Conservation (phyloP, 768 basidiomycete species). For the Auricularia auricula-judae region DNA sequence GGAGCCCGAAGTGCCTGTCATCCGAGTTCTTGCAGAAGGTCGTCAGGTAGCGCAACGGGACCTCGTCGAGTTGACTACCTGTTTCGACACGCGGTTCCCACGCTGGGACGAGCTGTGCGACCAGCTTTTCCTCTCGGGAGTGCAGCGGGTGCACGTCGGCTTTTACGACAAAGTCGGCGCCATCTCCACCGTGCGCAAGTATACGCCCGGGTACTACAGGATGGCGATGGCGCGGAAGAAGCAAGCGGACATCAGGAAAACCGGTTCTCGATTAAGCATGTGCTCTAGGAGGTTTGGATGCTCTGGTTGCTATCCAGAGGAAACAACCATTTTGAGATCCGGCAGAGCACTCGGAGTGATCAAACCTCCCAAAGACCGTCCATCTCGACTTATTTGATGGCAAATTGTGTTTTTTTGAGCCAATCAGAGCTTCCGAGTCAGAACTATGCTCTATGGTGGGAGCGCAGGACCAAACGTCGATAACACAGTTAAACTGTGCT, state of each 20-base stretch:
- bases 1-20: neutral
- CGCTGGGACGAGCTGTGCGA: neutral
- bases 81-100: neutral
- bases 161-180: neutral
- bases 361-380: too few species aligned
- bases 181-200: neutral
- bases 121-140: neutral
- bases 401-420: too few species aligned
- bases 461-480: too few species aligned
- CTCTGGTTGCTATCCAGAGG: too few species aligned
- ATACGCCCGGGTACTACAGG: neutral
- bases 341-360: too few species aligned
- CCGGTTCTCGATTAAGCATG: too few species aligned
- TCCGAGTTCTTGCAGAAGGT: neutral
- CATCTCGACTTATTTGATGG: too few species aligned
- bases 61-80: neutral
- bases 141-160: neutral
- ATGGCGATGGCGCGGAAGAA: neutral
- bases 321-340: too few species aligned
- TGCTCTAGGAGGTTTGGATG: too few species aligned
- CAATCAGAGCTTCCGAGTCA: too few species aligned
- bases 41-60: neutral
- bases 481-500: too few species aligned
- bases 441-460: too few species aligned
- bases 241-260: neutral